Conservation (phyloP, 768 basidiomycete species). For the Rhizopogon sp. region DNA sequence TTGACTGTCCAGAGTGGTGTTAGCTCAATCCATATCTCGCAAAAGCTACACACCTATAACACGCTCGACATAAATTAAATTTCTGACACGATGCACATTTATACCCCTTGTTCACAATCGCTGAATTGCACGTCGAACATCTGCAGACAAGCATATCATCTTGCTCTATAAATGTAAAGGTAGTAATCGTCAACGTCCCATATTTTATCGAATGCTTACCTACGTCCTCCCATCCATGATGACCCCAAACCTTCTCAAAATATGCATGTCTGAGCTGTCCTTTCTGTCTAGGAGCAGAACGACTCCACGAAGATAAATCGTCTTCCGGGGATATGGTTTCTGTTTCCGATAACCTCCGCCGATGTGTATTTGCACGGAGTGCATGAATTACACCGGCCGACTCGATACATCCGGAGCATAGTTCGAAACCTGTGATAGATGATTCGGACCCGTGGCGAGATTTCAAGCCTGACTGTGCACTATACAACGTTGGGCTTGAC, state of each 20-base stretch:
- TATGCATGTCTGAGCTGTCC: constrained; percentile 82
- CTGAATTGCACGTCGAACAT: constrained; percentile 79
- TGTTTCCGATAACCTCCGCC: constrained; percentile 15
- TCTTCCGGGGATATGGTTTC: constrained; percentile 52
- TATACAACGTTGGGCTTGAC: constrained; percentile 14
- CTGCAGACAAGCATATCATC: constrained; percentile 57
- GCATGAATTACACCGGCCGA: constrained; percentile 75
- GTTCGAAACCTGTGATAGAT: constrained; percentile 60
- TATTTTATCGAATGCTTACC: constrained; percentile 44
- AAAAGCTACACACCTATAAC: constrained; percentile 57
- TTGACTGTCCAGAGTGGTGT: constrained; percentile 43
- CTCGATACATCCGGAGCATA: constrained; percentile 80
- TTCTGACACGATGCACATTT: constrained; percentile 81
- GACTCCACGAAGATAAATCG: constrained; percentile 52
- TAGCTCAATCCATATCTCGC: constrained; percentile 1
- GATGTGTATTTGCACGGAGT: constrained; percentile 45
- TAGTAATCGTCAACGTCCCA: not conserved
- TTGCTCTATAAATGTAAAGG: constrained; percentile 47
- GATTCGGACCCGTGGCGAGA: constrained; percentile 1
- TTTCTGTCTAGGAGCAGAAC: constrained; percentile 66
- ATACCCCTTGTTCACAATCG: constrained; percentile 61
- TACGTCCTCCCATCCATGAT: constrained; percentile 81
- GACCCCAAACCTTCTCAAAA: constrained; percentile 82
- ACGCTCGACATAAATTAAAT: constrained; percentile 78
- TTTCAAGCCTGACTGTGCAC: constrained; percentile 2